Percentiles rank a stretch among this genome's conserved stretches.
Evolutionary conservation across 768 basidiomycete genomes (phyloP).

Genomic region (Lactifluus echinatus): DNA sequence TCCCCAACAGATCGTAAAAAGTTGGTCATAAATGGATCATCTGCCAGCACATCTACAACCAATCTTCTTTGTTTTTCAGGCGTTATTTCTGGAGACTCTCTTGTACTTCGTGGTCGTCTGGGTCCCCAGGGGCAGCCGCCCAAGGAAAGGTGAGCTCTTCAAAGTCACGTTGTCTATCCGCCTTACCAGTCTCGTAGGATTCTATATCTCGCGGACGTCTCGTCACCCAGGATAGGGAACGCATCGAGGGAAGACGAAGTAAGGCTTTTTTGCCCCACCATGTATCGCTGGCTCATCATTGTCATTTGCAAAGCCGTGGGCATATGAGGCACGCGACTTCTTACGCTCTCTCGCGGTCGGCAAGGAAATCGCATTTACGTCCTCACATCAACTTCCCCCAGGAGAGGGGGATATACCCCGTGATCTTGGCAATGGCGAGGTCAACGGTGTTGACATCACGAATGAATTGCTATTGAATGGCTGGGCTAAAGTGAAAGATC

Average conservation of each 20-base stretch:
- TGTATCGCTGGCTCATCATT: constrained; percentile 2
- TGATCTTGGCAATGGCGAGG: constrained; percentile 71
- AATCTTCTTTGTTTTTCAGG: constrained; percentile 39
- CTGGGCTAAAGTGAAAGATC: constrained; percentile 91
- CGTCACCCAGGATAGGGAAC: constrained; percentile 78
- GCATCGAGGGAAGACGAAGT: constrained; percentile 86
- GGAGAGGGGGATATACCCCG: constrained; percentile 63
- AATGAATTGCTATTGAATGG: constrained; percentile 76
- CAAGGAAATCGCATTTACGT: constrained; percentile 80
- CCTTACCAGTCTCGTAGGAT: constrained; percentile 41
- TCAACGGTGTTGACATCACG: constrained; percentile 63
- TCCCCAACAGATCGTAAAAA: constrained; percentile 47
- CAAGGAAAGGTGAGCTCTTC: constrained; percentile 66
- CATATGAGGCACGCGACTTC: constrained; percentile 90
- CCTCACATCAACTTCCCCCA: constrained; percentile 69
- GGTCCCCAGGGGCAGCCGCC: constrained; percentile 79
- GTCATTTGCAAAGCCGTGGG: constrained; percentile 54
- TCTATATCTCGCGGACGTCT: constrained; percentile 81
- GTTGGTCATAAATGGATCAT: constrained; percentile 27
- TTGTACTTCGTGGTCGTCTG: constrained; percentile 69
- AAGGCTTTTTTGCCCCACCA: constrained; percentile 12
- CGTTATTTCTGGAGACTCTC: constrained; percentile 84
- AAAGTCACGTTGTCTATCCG: not conserved
- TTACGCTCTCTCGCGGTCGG: constrained; percentile 79
- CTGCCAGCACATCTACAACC: not conserved